These are phyloP conservation scores for Stipa capillata DNA, from an alignment of 176 grass and related monocot genomes.

Conservation along the genomic window DNA sequence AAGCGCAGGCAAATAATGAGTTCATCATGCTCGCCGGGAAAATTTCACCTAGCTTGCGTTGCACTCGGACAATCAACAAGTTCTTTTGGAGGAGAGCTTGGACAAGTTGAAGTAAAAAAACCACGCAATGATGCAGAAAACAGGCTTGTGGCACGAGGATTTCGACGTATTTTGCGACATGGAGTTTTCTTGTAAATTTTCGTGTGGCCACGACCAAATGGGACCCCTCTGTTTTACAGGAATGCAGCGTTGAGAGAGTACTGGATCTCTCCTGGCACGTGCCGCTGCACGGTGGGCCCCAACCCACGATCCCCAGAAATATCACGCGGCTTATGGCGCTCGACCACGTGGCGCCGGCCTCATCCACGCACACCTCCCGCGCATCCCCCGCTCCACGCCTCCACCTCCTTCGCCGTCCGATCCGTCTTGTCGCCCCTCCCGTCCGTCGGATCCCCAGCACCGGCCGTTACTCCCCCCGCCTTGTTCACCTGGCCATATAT, in stretches of 20 bases:
- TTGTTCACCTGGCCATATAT: conserved; percentile 22
- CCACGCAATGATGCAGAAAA: no score
- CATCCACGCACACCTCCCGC: conserved; percentile 60
- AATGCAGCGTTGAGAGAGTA: no score
- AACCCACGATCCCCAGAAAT: conserved; percentile 47
- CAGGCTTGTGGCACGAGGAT: not conserved
- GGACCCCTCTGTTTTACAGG: no score
- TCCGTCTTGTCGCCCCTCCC: not conserved
- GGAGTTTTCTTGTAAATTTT: not conserved
- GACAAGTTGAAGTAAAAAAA: no score
- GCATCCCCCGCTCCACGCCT: conserved; percentile 13
- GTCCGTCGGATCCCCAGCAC: conserved; percentile 16
- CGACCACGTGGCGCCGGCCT: conserved; percentile 44
- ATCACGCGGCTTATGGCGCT: conserved; percentile 44
- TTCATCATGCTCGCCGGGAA: no score
- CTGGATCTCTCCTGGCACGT: not conserved
- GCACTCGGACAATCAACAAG: no score
- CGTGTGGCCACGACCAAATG: not conserved
- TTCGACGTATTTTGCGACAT: not conserved
- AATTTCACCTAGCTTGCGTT: no score
- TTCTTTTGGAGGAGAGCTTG: no score
- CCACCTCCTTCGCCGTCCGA: conserved; percentile 32
- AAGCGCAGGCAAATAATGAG: no score
- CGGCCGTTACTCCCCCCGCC: not conserved
- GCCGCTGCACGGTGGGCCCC: not conserved